Conservation (phyloP, 129 eudicot genomes). For the Glebionis coronaria region DNA sequence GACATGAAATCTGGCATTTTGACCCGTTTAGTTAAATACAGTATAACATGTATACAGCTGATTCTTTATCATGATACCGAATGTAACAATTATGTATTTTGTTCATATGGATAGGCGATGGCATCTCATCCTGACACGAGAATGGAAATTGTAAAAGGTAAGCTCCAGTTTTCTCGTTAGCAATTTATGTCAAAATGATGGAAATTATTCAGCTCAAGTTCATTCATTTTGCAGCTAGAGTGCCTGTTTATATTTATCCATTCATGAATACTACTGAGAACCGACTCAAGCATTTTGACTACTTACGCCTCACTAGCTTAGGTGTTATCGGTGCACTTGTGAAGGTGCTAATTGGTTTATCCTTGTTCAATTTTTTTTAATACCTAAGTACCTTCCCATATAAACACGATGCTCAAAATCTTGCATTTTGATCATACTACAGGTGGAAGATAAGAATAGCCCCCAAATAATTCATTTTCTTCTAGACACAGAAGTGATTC, state of each 20-base stretch:
- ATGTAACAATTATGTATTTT: slow-evolving; percentile 14
- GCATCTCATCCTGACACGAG: slow-evolving; percentile 32
- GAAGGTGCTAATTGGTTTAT: slow-evolving; percentile 32
- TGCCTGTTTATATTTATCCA: slow-evolving; percentile 47
- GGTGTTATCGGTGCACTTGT: slow-evolving; percentile 42
- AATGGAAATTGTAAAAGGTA: slow-evolving; percentile 32
- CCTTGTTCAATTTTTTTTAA: not conserved
- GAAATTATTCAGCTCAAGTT: not conserved
- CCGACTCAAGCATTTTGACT: slow-evolving; percentile 29
- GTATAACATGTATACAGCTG: not conserved
- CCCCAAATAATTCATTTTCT: slow-evolving; percentile 38
- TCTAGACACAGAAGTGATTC: slow-evolving; percentile 42
- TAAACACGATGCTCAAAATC: not conserved
- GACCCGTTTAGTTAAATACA: not conserved
- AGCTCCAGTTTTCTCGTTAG: not conserved
- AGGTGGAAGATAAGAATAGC: slow-evolving; percentile 36
- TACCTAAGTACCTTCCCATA: not conserved
- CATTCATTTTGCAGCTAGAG: slow-evolving; percentile 28
- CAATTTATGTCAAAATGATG: not conserved
- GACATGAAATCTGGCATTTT: not conserved
- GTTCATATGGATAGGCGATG: slow-evolving; percentile 27
- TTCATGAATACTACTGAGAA: slow-evolving; percentile 29
- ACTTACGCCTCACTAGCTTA: slow-evolving; percentile 41
- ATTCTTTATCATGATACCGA: slow-evolving; percentile 1
- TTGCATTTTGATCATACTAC: not conserved